A percentile compares a stretch with the other conserved stretches of the same genome.
Evolutionary conservation across 495 filamentous ascomycete genomes (phyloP).

Genomic region (Penicillium malachiteum): DNA sequence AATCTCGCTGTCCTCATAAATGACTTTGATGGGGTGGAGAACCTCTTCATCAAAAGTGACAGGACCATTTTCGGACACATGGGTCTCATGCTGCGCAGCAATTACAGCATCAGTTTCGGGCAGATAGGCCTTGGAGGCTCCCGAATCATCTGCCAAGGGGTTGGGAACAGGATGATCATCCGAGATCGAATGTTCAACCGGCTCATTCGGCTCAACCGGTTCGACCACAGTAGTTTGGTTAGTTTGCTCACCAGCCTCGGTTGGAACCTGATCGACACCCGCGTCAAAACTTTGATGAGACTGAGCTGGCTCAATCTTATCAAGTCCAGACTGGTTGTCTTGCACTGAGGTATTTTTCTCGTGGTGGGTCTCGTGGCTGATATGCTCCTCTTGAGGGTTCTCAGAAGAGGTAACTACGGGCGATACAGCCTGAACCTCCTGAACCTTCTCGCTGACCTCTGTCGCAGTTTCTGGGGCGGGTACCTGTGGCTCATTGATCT

Average conservation of each 20-base stretch:
- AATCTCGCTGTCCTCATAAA: constrained; percentile 67
- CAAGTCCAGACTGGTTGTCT: not conserved
- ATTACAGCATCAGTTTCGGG: constrained; percentile 1
- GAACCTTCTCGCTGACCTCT: not conserved
- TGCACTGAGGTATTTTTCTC: not conserved
- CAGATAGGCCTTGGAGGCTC: constrained; percentile 1
- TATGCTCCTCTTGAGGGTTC: not conserved
- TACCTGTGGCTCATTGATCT: constrained; percentile 11
- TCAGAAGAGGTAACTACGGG: not conserved
- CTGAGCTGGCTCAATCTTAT: not conserved
- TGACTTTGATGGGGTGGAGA: constrained; percentile 55
- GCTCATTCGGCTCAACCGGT: constrained; percentile 1
- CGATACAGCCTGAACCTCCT: not conserved
- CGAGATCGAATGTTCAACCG: not conserved
- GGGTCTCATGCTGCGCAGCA: constrained; percentile 11
- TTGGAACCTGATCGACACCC: not conserved
- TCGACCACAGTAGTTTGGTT: constrained; percentile 22
- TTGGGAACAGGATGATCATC: constrained; percentile 10
- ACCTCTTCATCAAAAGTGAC: constrained; percentile 15
- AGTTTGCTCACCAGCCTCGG: constrained; percentile 22
- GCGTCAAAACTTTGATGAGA: not conserved
- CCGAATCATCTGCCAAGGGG: constrained; percentile 5
- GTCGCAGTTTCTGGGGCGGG: not conserved
- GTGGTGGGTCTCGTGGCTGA: not conserved
- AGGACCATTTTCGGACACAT: constrained; percentile 2